Conservation (phyloP, 345 rosid species). For the Bruguiera sexangula region DNA sequence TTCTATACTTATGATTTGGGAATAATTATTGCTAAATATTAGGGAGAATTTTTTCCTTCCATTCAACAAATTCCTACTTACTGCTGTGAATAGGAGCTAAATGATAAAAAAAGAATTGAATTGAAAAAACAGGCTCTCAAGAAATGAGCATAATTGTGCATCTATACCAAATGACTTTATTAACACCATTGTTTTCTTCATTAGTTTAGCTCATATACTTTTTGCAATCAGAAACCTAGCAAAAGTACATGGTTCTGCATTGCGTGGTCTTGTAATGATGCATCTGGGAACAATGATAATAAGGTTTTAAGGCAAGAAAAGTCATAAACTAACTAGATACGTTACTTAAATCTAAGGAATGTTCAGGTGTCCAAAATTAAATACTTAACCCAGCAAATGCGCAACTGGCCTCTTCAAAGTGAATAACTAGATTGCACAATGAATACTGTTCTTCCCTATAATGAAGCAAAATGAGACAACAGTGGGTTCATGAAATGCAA, state of each 20-base stretch:
- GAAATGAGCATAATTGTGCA: background rate
- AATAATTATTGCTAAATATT: too few species aligned
- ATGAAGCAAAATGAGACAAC: too few species aligned
- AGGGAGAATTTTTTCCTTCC: background rate
- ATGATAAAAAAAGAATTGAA: background rate
- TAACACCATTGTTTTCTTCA: too few species aligned
- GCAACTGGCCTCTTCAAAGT: too few species aligned
- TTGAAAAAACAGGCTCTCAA: background rate
- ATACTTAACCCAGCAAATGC: background rate
- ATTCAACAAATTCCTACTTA: background rate
- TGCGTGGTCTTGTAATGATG: background rate
- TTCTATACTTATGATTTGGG: too few species aligned
- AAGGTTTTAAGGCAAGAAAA: background rate
- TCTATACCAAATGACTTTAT: background rate
- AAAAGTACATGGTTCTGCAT: background rate
- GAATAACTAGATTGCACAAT: too few species aligned
- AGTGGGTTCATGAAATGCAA: background rate
- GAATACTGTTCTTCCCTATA: too few species aligned
- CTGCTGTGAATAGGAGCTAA: background rate
- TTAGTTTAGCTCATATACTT: too few species aligned
- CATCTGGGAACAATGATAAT: slow-evolving; percentile 5
- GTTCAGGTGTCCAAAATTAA: slow-evolving; percentile 1
- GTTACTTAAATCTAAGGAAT: background rate
- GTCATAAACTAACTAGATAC: background rate
- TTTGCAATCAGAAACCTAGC: slow-evolving; percentile 1